Percentiles rank a stretch among this genome's conserved stretches.
These are phyloP conservation scores for Coriolopsis trogii DNA, from an alignment of 1,284 basidiomycete species.

Conservation along the genomic window DNA sequence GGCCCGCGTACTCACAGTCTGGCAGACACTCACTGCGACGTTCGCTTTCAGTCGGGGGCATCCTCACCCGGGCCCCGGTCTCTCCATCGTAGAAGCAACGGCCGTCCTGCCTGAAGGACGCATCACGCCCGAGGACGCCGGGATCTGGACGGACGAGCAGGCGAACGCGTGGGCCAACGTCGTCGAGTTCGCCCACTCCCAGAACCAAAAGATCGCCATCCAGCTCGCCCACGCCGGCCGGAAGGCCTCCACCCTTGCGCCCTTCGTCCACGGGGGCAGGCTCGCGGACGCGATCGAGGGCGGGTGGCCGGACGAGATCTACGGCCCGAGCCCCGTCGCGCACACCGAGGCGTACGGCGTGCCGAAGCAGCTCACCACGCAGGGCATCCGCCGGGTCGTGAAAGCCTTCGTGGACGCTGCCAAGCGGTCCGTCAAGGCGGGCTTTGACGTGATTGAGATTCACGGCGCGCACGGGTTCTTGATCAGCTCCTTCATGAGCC, in stretches of 20 bases:
- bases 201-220: constrained; percentile 67
- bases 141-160: constrained; percentile 76
- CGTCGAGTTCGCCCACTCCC: constrained; percentile 67
- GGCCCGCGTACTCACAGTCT: not conserved
- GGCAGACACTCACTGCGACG: constrained; percentile 15
- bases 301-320: constrained; percentile 66
- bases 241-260: constrained; percentile 67
- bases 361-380: constrained; percentile 56
- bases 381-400: constrained; percentile 61
- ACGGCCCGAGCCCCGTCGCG: constrained; percentile 55
- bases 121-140: constrained; percentile 70
- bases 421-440: constrained; percentile 54
- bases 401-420: constrained; percentile 63
- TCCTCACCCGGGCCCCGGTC: constrained; percentile 60
- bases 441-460: constrained; percentile 43
- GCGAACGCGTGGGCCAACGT: constrained; percentile 65
- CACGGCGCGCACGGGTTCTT: constrained; percentile 45
- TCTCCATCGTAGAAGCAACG: constrained; percentile 68
- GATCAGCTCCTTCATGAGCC: constrained; percentile 51
- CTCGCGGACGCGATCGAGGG: constrained; percentile 42
- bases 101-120: constrained; percentile 77
- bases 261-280: constrained; percentile 52
- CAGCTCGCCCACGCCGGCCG: constrained; percentile 81
- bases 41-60: constrained; percentile 51
- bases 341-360: constrained; percentile 49